phyloP scores from a whole-genome alignment of 2,329 filamentous ascomycete genomes.

The Trichoderma guizhouense region DNA sequence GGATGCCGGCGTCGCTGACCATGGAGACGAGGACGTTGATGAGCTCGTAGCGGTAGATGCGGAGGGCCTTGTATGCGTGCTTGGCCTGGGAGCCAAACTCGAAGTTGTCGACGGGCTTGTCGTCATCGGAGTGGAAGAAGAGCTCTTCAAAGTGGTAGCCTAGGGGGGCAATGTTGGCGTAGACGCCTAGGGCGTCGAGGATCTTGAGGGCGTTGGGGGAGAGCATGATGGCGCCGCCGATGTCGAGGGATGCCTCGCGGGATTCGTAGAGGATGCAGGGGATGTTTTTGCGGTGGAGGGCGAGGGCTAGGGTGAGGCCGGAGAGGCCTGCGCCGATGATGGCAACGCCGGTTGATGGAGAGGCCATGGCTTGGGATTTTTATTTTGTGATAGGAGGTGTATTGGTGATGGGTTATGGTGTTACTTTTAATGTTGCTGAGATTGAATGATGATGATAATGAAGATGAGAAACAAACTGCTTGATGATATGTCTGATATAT shows the following conservation, averaged over 20 bases:
- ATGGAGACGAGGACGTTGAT: slow-evolving; percentile 46
- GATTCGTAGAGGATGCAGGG: slow-evolving; percentile 50
- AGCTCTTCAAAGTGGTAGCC: slow-evolving; percentile 52
- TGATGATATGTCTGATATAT: not conserved
- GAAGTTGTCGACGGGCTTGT: slow-evolving; percentile 38
- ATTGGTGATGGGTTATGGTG: not conserved
- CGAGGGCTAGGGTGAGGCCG: slow-evolving; percentile 53
- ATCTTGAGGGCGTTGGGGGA: slow-evolving; percentile 57
- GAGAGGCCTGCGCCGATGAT: slow-evolving; percentile 38
- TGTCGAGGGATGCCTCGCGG: slow-evolving; percentile 41
- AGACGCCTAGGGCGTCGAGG: slow-evolving; percentile 49
- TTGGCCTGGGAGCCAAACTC: slow-evolving; percentile 45
- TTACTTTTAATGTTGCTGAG: not conserved
- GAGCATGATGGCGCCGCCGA: slow-evolving; percentile 56
- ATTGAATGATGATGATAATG: not conserved
- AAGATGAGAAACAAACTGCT: not conserved
- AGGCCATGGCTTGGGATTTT: not conserved
- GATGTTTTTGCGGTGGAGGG: slow-evolving; percentile 51
- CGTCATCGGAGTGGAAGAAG: slow-evolving; percentile 40
- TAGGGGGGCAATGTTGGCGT: slow-evolving; percentile 40
- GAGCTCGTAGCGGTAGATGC: slow-evolving; percentile 52
- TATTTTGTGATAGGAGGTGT: not conserved
- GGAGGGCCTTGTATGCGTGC: slow-evolving; percentile 52
- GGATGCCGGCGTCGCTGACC: slow-evolving; percentile 38
- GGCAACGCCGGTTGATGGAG: slow-evolving; percentile 22